Percentiles rank a stretch among this genome's conserved stretches.
Evolutionary conservation across 768 basidiomycete species (phyloP).

Genomic region (Boletus subparvulus): DNA sequence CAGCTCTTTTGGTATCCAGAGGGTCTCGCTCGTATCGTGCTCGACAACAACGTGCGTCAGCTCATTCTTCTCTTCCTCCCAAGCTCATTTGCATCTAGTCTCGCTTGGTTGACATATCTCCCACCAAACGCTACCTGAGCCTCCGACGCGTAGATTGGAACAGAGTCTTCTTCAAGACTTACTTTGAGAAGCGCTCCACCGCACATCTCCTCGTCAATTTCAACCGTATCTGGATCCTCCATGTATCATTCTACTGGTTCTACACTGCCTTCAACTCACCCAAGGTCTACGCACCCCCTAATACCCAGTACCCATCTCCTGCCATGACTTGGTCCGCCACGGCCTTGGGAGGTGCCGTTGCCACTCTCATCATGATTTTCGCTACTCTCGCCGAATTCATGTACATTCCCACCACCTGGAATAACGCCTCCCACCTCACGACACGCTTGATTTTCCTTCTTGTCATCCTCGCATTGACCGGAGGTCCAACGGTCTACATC

Average conservation of each 20-base stretch:
- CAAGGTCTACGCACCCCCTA: conserved; percentile 76
- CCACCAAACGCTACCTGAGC: conserved; percentile 91
- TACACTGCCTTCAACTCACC: conserved; percentile 98
- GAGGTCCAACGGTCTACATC: conserved; percentile 92
- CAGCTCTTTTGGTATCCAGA: conserved; percentile 99
- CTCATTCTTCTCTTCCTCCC: background rate
- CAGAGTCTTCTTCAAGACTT: conserved; percentile 97
- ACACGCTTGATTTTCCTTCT: conserved; percentile 91
- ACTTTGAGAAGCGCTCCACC: conserved; percentile 91
- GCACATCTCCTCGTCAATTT: conserved; percentile 97
- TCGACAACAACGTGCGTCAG: conserved; percentile 73
- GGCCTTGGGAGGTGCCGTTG: conserved; percentile 94
- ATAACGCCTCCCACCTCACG: conserved; percentile 95
- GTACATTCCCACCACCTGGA: conserved; percentile 98
- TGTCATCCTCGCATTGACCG: conserved; percentile 89
- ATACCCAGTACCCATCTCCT: conserved; percentile 66
- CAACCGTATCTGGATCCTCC: conserved; percentile 98
- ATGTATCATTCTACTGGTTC: conserved; percentile 92
- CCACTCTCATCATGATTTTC: conserved; percentile 89
- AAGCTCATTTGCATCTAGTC: conserved; percentile 47
- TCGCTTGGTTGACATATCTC: conserved; percentile 87
- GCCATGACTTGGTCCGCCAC: conserved; percentile 95
- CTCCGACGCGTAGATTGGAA: conserved; percentile 93
- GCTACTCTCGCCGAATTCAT: conserved; percentile 94
- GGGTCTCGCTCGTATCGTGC: conserved; percentile 88